These are phyloP conservation scores for Pythium plurisporium DNA, from an alignment of 352 stramenopile species.

Conservation along the genomic window DNA sequence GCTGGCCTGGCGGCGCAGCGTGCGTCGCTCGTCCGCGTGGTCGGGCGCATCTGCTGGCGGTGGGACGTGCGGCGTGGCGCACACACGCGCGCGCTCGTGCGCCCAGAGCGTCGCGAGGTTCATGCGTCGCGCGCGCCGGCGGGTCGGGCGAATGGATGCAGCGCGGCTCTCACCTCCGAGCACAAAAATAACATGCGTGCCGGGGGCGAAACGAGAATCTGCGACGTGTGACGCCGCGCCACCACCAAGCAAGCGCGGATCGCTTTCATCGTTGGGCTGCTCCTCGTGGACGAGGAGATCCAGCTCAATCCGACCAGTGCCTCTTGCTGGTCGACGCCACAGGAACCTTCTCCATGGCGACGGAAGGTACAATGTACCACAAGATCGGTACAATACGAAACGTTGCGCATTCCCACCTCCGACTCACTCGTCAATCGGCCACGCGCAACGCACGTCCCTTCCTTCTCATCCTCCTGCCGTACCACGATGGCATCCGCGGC, in stretches of 20 bases:
- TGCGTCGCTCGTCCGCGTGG: neutral
- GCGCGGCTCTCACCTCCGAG: no score
- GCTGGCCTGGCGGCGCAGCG: slow-evolving; percentile 10
- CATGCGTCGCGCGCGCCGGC: slow-evolving; percentile 21
- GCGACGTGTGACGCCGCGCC: no score
- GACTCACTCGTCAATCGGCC: neutral
- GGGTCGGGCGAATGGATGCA: no score
- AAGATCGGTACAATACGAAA: no score
- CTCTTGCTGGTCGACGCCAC: no score
- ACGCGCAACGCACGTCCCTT: neutral
- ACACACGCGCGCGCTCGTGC: slow-evolving; percentile 42
- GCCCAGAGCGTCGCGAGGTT: slow-evolving; percentile 51
- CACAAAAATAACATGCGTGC: no score
- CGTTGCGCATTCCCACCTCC: slow-evolving; percentile 5
- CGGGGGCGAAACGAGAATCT: no score
- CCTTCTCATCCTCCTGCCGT: neutral
- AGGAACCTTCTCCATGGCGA: neutral
- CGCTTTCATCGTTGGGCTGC: no score
- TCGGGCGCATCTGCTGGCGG: neutral
- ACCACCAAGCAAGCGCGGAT: no score
- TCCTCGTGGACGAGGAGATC: no score
- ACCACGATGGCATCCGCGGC: slow-evolving; percentile 9
- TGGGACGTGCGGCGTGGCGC: slow-evolving; percentile 8
- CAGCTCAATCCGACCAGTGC: no score
- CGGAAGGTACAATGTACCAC: neutral